A percentile compares a stretch with the other conserved stretches of the same genome.
Conservation (phyloP, 352 stramenopile genomes). For the Halophytophthora batemanensis region DNA sequence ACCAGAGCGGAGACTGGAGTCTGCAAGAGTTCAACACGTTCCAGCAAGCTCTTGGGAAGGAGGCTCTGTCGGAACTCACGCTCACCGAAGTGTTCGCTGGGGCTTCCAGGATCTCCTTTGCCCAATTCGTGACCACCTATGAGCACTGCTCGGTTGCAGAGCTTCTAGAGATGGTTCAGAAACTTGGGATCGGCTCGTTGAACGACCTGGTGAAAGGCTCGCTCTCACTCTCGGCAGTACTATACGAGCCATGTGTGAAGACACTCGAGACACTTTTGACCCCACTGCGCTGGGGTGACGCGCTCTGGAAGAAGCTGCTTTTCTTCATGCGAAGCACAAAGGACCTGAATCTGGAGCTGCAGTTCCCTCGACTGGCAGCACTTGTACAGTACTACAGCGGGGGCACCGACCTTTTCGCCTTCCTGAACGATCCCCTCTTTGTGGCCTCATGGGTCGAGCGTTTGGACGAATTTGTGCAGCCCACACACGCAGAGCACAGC, state of each 20-base stretch:
- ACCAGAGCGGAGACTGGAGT: constrained; percentile 36
- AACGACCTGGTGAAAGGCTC: constrained; percentile 32
- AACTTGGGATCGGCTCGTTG: constrained; percentile 40
- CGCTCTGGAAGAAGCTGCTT: constrained; percentile 31
- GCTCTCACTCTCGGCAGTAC: constrained; percentile 20
- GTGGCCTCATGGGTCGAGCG: constrained; percentile 27
- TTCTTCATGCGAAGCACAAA: constrained; percentile 29
- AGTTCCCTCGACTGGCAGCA: constrained; percentile 22
- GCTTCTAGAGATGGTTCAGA: constrained; percentile 27
- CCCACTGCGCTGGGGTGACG: constrained; percentile 34
- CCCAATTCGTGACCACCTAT: constrained; percentile 39
- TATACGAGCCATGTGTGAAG: constrained; percentile 27
- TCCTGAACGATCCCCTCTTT: constrained; percentile 23
- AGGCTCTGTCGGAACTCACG: constrained; percentile 31
- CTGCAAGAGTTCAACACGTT: constrained; percentile 65
- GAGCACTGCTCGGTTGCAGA: constrained; percentile 33
- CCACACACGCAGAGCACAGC: constrained; percentile 38
- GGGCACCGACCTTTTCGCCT: not conserved
- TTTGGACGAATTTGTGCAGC: constrained; percentile 29
- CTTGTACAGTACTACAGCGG: constrained; percentile 13
- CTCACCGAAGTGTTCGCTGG: constrained; percentile 39
- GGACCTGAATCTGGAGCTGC: constrained; percentile 38
- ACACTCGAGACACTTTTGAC: constrained; percentile 23
- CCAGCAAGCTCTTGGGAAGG: constrained; percentile 44
- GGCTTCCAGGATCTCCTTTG: constrained; percentile 20